Evolutionary conservation across 331 rosid species (phyloP).

Genomic region (Pyracantha coccinea): DNA sequence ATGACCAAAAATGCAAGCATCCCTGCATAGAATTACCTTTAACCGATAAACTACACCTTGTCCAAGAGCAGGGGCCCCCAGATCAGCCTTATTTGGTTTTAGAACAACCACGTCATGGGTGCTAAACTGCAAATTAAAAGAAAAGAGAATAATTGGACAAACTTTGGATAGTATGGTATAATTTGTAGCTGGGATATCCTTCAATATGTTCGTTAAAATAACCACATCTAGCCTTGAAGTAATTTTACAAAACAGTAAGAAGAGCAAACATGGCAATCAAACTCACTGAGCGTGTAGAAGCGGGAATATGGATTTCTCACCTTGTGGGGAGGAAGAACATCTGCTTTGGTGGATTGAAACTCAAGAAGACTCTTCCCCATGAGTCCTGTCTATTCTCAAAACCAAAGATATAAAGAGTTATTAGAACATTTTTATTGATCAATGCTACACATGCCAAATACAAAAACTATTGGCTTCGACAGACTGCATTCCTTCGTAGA

Average conservation of each 20-base stretch:
- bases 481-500: background rate
- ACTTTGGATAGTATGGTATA: background rate
- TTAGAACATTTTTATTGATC: conserved; percentile 10
- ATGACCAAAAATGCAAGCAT: background rate
- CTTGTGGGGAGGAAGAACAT: conserved; percentile 97
- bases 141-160: background rate
- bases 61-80: conserved; percentile 87
- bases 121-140: conserved; percentile 55
- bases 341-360: conserved; percentile 78
- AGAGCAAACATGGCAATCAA: background rate
- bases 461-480: background rate
- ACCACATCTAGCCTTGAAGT: background rate
- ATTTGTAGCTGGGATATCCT: background rate
- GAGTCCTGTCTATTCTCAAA: conserved; percentile 63
- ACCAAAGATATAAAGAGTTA: background rate
- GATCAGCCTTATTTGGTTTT: conserved; percentile 87
- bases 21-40: conserved; percentile 49
- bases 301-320: conserved; percentile 23
- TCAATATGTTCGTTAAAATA: background rate
- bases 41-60: conserved; percentile 94
- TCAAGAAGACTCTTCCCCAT: conserved; percentile 95
- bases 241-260: background rate
- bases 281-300: background rate
- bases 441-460: conserved; percentile 7
- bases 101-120: conserved; percentile 89